phyloP scores from a whole-genome alignment of 163 green algal species.

The Scenedesmus sp. region DNA sequence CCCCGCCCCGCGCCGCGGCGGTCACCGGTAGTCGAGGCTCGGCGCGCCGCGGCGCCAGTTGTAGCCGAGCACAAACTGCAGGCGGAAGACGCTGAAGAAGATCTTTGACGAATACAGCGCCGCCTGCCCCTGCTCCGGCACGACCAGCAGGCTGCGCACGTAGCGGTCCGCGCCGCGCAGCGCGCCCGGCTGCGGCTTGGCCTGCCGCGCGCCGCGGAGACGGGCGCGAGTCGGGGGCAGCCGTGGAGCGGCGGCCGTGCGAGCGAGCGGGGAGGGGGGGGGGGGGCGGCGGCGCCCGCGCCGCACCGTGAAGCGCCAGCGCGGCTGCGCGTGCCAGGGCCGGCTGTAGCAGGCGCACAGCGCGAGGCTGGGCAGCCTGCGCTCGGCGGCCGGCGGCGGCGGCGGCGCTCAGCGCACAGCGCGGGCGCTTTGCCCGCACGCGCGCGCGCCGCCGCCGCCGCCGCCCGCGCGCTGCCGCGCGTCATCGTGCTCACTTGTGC shows the following conservation, averaged over 20 bases:
- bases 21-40: slow-evolving; percentile 60
- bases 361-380: slow-evolving; percentile 26
- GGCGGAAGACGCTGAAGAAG: slow-evolving; percentile 48
- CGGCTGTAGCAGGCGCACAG: slow-evolving; percentile 46
- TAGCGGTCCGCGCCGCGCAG: slow-evolving; percentile 34
- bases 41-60: slow-evolving; percentile 51
- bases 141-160: slow-evolving; percentile 61
- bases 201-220: background rate
- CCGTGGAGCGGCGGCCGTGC: too few relatives aligned
- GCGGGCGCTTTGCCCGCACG: too few relatives aligned
- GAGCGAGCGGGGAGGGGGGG: too few relatives aligned
- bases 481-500: slow-evolving; percentile 61
- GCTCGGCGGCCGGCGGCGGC: too few relatives aligned
- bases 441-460: too few relatives aligned
- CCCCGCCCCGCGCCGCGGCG: background rate
- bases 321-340: slow-evolving; percentile 24
- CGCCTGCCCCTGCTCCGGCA: slow-evolving; percentile 45
- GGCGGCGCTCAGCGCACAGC: too few relatives aligned
- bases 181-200: background rate
- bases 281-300: background rate
- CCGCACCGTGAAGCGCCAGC: slow-evolving; percentile 49
- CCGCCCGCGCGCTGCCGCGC: too few relatives aligned
- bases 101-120: slow-evolving; percentile 53
- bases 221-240: too few relatives aligned
- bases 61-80: slow-evolving; percentile 61